Evolutionary conservation across 352 stramenopile genomes (phyloP), one percentile per base, ranked within the genome.

Genomic region (Globisporangium camurandrum): DNA sequence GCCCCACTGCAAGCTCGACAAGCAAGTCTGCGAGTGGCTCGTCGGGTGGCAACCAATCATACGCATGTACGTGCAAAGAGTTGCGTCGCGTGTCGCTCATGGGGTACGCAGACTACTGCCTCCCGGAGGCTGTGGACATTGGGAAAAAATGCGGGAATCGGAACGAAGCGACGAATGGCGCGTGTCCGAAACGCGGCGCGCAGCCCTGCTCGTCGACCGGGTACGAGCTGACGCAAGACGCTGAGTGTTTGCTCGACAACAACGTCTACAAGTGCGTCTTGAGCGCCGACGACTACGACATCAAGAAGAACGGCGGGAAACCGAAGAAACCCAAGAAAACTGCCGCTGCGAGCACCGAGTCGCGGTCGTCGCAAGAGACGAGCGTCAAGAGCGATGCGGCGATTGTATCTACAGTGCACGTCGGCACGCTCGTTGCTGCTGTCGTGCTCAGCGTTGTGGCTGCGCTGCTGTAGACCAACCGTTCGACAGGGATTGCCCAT

Each of bases 221-320:
- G 28, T 74, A 87, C 46, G 60, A 78, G 16, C 51, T 89, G 37
- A 56, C 65, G 33, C 79, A 82, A 42, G 67, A 89, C 59, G 79
- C 75, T 30, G 36, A 80, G 12, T 89, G 78, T 47, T 56, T 56
- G 8, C 59, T 80, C 43, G 73, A 88, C 51, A 65, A 79, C 10
- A 68, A 68, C 38, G 80, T 73, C 19, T 89, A 81, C 64, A 87
- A 89, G 60, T 89, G 78, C 37, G 72, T 84, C 22, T 71, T 74
- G 16, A 86, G 72, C 55, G 70, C 67, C 26, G 61, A 83, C 9
- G 78, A 89, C 22, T 36, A 85, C 50, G 66, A 86, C 7, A 82
- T 81, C 38, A 73, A 82, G 44, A 70, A 71, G 42, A 67, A 67
- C 23, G 66, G 62, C 41, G 78, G 71, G 45, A 76, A 72, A 47